phyloP scores from a whole-genome alignment of 1,284 basidiomycete genomes.

The Heterobasidion annosum region DNA sequence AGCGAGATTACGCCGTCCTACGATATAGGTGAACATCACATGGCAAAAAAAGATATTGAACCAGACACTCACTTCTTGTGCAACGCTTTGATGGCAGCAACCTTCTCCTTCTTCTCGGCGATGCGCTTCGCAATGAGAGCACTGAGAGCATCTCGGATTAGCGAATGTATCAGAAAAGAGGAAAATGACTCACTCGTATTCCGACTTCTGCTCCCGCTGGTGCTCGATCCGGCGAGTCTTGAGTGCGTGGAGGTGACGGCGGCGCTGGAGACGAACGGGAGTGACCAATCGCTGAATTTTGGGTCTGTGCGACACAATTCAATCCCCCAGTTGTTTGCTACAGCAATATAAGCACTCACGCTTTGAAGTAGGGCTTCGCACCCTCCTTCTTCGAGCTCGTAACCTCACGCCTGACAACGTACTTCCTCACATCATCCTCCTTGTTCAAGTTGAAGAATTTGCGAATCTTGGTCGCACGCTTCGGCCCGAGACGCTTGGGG shows the following conservation, averaged over 20 bases:
- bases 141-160: conserved; percentile 22
- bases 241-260: conserved; percentile 87
- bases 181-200: conserved; percentile 64
- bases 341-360: conserved; percentile 45
- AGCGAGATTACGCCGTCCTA: conserved; percentile 11
- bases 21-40: not conserved
- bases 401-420: conserved; percentile 91
- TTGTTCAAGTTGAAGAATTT: conserved; percentile 98
- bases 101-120: conserved; percentile 89
- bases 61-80: conserved; percentile 48
- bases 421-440: conserved; percentile 97
- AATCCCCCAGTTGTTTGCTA: no score
- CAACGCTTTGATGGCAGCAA: conserved; percentile 68
- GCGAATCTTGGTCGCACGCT: conserved; percentile 93
- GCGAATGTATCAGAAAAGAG: not conserved
- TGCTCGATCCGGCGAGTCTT: conserved; percentile 84
- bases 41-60: not conserved
- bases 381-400: conserved; percentile 83
- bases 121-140: conserved; percentile 83
- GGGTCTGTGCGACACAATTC: conserved; percentile 34
- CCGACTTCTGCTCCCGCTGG: conserved; percentile 92
- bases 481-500: conserved; percentile 93
- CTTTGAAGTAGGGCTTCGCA: conserved; percentile 97
- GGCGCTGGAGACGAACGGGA: conserved; percentile 91
- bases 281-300: conserved; percentile 93